These are phyloP conservation scores for Citrus unshiu DNA, from an alignment of 345 rosid species.

Conservation along the genomic window DNA sequence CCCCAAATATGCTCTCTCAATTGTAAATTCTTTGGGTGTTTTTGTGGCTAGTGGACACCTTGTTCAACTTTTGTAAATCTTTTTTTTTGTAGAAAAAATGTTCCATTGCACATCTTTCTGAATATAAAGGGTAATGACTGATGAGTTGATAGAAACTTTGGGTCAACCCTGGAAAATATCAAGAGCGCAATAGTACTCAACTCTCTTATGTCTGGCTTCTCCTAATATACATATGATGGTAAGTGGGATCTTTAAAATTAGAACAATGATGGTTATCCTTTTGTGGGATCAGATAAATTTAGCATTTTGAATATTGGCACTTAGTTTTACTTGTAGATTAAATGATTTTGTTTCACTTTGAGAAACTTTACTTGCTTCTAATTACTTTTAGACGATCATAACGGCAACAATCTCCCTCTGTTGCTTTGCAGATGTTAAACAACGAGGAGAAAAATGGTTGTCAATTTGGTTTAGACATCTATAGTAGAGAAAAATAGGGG, in stretches of 20 bases:
- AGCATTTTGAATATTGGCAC: background rate
- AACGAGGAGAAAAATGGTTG: background rate
- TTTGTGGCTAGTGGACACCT: too few relatives aligned
- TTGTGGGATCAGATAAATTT: background rate
- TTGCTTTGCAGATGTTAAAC: background rate
- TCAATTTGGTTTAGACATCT: background rate
- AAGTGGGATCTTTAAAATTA: background rate
- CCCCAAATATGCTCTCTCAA: too few relatives aligned
- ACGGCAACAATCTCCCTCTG: background rate
- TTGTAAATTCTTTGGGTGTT: too few relatives aligned
- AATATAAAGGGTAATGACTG: background rate
- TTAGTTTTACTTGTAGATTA: background rate
- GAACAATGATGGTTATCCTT: background rate
- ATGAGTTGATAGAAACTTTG: background rate
- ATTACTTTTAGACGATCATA: background rate
- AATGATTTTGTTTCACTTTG: background rate
- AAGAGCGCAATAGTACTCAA: background rate
- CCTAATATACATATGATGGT: too few relatives aligned
- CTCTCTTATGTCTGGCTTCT: background rate
- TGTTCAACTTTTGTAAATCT: too few relatives aligned
- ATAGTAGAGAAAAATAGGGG: background rate
- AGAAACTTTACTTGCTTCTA: background rate
- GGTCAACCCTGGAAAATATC: background rate
- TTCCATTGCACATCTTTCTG: too few relatives aligned
- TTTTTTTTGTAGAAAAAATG: too few relatives aligned